Conservation (phyloP, 108 stramenopile species). For the Pseudonitzschia multiseries region DNA sequence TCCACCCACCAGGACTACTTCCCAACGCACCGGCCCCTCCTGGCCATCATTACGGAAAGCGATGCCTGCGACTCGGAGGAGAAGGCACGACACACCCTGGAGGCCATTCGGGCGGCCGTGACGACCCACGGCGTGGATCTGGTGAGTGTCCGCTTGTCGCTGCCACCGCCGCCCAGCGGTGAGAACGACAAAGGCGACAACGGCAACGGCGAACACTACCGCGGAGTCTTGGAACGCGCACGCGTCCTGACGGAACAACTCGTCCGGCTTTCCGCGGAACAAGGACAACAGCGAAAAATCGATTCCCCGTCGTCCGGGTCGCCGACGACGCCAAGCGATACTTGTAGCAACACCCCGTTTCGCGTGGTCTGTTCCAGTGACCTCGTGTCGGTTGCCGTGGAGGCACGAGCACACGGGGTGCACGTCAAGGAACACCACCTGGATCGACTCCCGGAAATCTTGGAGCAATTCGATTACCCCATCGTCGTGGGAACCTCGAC, state of each 20-base stretch:
- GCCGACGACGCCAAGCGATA: not conserved
- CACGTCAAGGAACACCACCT: conserved; percentile 78
- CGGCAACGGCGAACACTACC: not conserved
- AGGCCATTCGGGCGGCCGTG: conserved; percentile 49
- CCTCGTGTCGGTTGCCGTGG: conserved; percentile 43
- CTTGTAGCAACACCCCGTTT: conserved; percentile 18
- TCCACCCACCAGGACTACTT: not conserved
- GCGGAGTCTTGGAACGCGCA: conserved; percentile 23
- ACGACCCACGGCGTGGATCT: conserved; percentile 40
- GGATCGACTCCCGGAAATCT: conserved; percentile 51
- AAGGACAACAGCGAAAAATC: conserved; percentile 1
- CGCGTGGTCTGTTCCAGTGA: conserved; percentile 65
- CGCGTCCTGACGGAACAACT: conserved; percentile 34
- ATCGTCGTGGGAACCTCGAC: conserved; percentile 69
- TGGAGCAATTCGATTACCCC: conserved; percentile 29
- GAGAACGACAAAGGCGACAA: not conserved
- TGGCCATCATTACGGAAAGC: conserved; percentile 78
- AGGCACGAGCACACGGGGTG: conserved; percentile 57
- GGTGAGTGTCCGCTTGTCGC: conserved; percentile 54
- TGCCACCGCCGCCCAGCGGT: conserved; percentile 13
- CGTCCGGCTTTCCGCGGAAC: conserved; percentile 36
- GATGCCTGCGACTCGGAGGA: conserved; percentile 59
- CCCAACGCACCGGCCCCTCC: conserved; percentile 36
- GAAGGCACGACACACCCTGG: conserved; percentile 46
- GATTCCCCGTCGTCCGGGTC: not conserved